A percentile compares a stretch with the other conserved stretches of the same genome.
Evolutionary conservation across 2,329 filamentous ascomycete genomes (phyloP).

Genomic region (Exophiala viscosa): DNA sequence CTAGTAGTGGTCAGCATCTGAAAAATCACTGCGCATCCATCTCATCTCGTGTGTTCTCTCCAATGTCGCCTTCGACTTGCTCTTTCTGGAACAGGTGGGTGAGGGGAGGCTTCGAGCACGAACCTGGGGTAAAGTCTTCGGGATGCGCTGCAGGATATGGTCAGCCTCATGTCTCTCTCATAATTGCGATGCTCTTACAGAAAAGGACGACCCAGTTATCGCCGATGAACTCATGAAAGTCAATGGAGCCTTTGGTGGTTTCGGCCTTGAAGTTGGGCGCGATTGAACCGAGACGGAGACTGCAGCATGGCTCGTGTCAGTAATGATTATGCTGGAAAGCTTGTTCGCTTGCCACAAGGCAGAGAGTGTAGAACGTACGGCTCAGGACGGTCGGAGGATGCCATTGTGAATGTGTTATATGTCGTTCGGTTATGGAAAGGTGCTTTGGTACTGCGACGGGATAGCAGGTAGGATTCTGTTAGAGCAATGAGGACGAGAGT

Average conservation of each 20-base stretch:
- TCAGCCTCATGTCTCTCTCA: background rate
- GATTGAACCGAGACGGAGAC: constrained; percentile 62
- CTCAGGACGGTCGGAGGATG: constrained; percentile 20
- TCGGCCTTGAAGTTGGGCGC: constrained; percentile 68
- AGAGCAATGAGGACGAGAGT: background rate
- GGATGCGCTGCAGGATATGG: constrained; percentile 35
- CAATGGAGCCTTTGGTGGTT: constrained; percentile 62
- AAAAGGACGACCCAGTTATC: constrained; percentile 68
- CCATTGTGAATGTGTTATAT: constrained; percentile 19
- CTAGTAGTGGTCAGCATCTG: constrained; percentile 6
- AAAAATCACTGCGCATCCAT: background rate
- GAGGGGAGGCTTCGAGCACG: background rate
- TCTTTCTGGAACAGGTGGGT: background rate
- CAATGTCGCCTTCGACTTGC: background rate
- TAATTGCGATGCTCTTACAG: constrained; percentile 34
- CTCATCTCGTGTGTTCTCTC: background rate
- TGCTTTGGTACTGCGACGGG: background rate
- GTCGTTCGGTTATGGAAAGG: background rate
- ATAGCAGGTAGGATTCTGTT: background rate
- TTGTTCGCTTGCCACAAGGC: background rate
- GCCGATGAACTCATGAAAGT: constrained; percentile 70
- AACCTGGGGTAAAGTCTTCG: constrained; percentile 37
- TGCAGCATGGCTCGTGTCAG: constrained; percentile 26
- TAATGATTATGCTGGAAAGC: background rate
- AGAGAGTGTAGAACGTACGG: constrained; percentile 20